phyloP scores from a whole-genome alignment of 805 yeast species.

The Starmerella potacharoeniae region DNA sequence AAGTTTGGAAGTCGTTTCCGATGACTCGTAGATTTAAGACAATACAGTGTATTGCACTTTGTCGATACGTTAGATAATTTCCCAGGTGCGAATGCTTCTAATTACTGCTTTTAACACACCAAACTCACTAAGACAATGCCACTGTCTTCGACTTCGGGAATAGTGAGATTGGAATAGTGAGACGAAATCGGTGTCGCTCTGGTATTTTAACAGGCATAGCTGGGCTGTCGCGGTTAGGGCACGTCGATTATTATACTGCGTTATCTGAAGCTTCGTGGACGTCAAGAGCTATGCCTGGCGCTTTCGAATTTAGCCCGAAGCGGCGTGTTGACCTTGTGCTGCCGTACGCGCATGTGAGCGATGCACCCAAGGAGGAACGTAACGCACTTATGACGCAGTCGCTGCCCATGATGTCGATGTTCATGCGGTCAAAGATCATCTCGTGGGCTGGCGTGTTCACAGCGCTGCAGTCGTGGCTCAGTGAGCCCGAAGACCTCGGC shows the following conservation, averaged over 20 bases:
- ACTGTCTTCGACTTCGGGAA: too few species aligned
- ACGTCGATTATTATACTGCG: neutral
- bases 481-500: constrained; percentile 24
- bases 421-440: constrained; percentile 29
- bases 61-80: too few species aligned
- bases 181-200: too few species aligned
- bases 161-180: too few species aligned
- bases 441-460: constrained; percentile 31
- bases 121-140: too few species aligned
- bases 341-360: constrained; percentile 26
- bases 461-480: constrained; percentile 27
- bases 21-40: too few species aligned
- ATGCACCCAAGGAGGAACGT: constrained; percentile 16
- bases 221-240: neutral
- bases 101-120: too few species aligned
- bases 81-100: too few species aligned
- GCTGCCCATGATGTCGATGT: constrained; percentile 32
- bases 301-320: constrained; percentile 5
- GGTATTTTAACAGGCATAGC: too few species aligned
- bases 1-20: too few species aligned
- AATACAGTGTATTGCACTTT: too few species aligned
- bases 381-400: constrained; percentile 23
- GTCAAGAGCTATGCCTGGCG: neutral
- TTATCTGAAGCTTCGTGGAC: neutral
- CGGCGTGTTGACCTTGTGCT: constrained; percentile 27